Base-by-base conservation (phyloP, 2,329 filamentous ascomycete species). In the Fusarium equiseti region DNA sequence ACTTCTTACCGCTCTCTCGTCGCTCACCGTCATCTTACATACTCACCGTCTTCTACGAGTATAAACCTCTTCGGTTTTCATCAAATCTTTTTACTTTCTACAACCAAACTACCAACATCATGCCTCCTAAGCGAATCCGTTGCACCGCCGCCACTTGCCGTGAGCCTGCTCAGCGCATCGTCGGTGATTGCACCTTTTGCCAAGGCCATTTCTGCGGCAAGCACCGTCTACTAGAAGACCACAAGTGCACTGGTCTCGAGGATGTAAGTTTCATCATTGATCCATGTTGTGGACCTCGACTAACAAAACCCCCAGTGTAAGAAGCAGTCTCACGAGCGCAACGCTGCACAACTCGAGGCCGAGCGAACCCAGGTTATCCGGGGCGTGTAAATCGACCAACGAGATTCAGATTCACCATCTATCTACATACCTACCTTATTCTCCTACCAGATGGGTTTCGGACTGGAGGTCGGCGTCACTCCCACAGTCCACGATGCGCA, bases 111-210 rank as follows among this genome's bases (percentile, higher is more conserved):
- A 59, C 64, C 59, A 48, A 71, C 78, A 82, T 57, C 73, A 91
- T 90, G 88, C 88, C 91, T 70, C 87, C 90, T 68, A 93, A 91
- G 84, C 94, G 92, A 87, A 90, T 92, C 75, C 91, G 92, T 76
- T 98, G 96, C 86, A 91, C 87, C 72, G 94, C 93, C 85, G 95
- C 95, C 83, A 91, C 94, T 75, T 98, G 96, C 89, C 93, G 90
- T 79, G 91, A 94, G 75, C 88, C 89, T 31, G 95, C 94, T 18
- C 95, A 98, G 82, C 91, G 93, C 72, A 98, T 99, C 77, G 93
- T 98, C 64, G 96, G 96, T 58, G 95, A 98, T 84, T 99, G 96
- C 83, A 91, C 90, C 67, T 98, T 98, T 86, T 99, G 96, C 85
- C 87, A 91, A 59, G 94, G 95, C 48, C 93, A 97, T 80, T 98